phyloP scores from a whole-genome alignment of 371 early-diverging fungal genomes.

The Sporodiniella umbellata region DNA sequence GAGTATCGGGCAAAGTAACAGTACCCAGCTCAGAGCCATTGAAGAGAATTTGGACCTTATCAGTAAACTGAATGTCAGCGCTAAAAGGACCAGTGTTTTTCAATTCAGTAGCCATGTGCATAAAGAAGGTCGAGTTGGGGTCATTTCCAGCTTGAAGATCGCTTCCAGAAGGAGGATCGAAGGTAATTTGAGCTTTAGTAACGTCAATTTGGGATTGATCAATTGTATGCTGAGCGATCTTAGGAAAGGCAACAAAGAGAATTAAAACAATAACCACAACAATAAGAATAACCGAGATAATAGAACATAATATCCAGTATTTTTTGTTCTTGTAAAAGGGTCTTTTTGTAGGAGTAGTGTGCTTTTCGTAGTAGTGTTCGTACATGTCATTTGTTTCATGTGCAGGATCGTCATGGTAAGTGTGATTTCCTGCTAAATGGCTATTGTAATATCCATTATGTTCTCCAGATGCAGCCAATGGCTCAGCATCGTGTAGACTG shows the following conservation, averaged over 20 bases:
- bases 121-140: constrained; percentile 30
- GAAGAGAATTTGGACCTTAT: constrained; percentile 46
- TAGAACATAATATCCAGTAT: constrained; percentile 50
- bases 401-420: too few species aligned
- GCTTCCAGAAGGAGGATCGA: constrained; percentile 27
- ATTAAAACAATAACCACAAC: constrained; percentile 43
- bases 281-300: constrained; percentile 34
- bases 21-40: constrained; percentile 37
- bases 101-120: constrained; percentile 40
- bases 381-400: too few species aligned
- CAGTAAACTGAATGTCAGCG: constrained; percentile 48
- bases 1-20: constrained; percentile 31
- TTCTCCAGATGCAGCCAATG: too few species aligned
- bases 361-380: constrained; percentile 32
- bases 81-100: constrained; percentile 53
- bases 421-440: too few species aligned
- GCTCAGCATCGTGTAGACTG: too few species aligned
- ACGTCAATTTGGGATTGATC: constrained; percentile 48
- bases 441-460: too few species aligned
- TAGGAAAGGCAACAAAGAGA: constrained; percentile 50
- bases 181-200: constrained; percentile 42
- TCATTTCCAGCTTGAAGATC: constrained; percentile 17
- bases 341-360: constrained; percentile 19
- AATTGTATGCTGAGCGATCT: constrained; percentile 50
- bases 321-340: constrained; percentile 47